These are phyloP conservation scores for Blastomyces parvus DNA, from an alignment of 2,329 filamentous ascomycete genomes.

Conservation along the genomic window DNA sequence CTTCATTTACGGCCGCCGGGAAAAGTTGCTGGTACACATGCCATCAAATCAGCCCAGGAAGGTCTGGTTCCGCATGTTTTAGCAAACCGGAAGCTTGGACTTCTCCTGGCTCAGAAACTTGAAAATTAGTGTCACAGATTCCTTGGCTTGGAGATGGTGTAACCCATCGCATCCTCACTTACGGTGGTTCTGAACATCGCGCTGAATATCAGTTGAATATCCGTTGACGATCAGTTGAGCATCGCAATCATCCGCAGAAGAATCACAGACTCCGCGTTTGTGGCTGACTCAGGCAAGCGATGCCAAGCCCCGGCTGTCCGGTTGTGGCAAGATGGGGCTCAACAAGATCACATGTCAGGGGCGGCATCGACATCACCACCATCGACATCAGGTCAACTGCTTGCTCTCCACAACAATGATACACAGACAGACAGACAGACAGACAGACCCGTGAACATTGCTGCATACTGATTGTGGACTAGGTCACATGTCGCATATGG, in stretches of 20 bases:
- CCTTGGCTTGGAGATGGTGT: background rate
- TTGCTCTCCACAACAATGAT: background rate
- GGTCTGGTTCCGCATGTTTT: background rate
- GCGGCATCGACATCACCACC: background rate
- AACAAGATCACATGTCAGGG: constrained; percentile 1
- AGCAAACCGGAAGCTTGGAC: background rate
- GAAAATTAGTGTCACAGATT: background rate
- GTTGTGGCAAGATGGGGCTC: constrained; percentile 1
- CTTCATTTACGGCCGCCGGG: background rate
- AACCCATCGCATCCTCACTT: background rate
- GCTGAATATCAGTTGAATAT: background rate
- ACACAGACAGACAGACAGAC: background rate
- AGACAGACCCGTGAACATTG: background rate
- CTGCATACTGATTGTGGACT: background rate
- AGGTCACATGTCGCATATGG: background rate
- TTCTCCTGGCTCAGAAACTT: background rate
- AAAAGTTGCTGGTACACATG: background rate
- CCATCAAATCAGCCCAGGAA: background rate
- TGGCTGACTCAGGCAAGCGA: background rate
- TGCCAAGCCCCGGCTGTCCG: background rate
- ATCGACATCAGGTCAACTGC: background rate
- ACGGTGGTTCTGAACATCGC: background rate
- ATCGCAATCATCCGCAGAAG: background rate
- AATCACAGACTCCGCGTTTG: too few species aligned
- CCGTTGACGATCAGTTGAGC: background rate